phyloP scores from a whole-genome alignment of 805 yeast genomes.

The Schwanniomyces yamadae region DNA sequence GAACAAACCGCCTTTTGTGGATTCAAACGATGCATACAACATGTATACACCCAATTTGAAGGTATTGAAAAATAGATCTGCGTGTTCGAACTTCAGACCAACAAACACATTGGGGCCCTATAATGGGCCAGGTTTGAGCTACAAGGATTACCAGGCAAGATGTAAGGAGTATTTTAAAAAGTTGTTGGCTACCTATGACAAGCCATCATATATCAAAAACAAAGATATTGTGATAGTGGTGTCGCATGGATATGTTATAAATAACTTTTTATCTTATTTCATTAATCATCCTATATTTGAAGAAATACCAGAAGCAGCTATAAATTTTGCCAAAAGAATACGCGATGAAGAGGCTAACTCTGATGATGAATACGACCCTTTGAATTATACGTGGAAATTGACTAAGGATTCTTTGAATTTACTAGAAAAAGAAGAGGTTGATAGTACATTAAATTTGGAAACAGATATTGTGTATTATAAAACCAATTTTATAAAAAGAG shows the following conservation, averaged over 20 bases:
- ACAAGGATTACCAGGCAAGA: conserved; percentile 37
- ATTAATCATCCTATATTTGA: conserved; percentile 45
- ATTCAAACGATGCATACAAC: conserved; percentile 45
- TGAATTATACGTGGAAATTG: conserved; percentile 30
- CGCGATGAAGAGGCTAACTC: conserved; percentile 10
- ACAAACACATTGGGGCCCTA: conserved; percentile 41
- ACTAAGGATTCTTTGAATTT: conserved; percentile 33
- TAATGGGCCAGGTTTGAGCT: conserved; percentile 41
- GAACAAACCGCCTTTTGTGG: conserved; percentile 41
- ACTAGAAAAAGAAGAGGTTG: conserved; percentile 22
- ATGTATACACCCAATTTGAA: conserved; percentile 46
- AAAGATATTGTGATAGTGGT: conserved; percentile 38
- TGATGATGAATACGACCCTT: conserved; percentile 14
- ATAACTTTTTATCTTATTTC: conserved; percentile 38
- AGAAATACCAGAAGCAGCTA: conserved; percentile 41
- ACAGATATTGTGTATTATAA: conserved; percentile 44
- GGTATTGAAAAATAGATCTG: conserved; percentile 28
- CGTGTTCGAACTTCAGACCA: conserved; percentile 42
- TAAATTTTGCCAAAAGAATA: conserved; percentile 31
- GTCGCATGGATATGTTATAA: conserved; percentile 42
- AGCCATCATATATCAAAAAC: conserved; percentile 28
- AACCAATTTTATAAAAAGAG: conserved; percentile 40
- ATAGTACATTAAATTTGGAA: conserved; percentile 35
- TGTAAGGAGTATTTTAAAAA: conserved; percentile 41
- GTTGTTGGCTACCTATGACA: conserved; percentile 43